Percentiles rank a stretch among this genome's conserved stretches.
phyloP scores from a whole-genome alignment of 495 filamentous ascomycete species.

The Xylaria grammica region DNA sequence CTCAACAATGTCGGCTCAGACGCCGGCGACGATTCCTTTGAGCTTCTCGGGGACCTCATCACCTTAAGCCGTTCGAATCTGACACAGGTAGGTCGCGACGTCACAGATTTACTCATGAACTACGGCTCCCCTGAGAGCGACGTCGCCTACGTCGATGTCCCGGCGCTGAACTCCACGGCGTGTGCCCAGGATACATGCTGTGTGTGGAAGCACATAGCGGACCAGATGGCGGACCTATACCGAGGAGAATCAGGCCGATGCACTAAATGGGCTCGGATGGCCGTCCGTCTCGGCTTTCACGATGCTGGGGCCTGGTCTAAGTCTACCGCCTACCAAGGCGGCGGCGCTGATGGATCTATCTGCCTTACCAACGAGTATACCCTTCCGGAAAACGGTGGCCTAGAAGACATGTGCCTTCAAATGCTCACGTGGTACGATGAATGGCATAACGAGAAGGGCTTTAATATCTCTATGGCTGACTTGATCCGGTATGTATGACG shows the following conservation, averaged over 20 bases:
- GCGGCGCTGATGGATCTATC: constrained; percentile 42
- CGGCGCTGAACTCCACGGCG: constrained; percentile 9
- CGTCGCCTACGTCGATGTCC: constrained; percentile 3
- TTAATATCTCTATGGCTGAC: constrained; percentile 39
- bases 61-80: neutral
- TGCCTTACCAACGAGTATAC: constrained; percentile 33
- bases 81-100: constrained; percentile 18
- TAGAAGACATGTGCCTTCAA: constrained; percentile 29
- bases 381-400: constrained; percentile 34
- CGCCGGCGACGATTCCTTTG: constrained; percentile 16
- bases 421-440: constrained; percentile 29
- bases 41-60: constrained; percentile 26
- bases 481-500: constrained; percentile 27
- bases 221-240: constrained; percentile 35
- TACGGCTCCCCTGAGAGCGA: constrained; percentile 19
- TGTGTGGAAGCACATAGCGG: constrained; percentile 36
- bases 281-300: constrained; percentile 43
- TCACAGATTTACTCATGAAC: constrained; percentile 17
- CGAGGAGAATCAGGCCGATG: constrained; percentile 30
- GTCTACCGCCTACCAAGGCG: constrained; percentile 23
- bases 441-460: constrained; percentile 22
- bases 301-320: constrained; percentile 42
- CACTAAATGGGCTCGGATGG: constrained; percentile 35
- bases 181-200: constrained; percentile 36
- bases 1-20: constrained; percentile 14